Evolutionary conservation across 352 stramenopile species (phyloP), one percentile per base, ranked within the genome.

Genomic region (Phytophthora palmivora): DNA sequence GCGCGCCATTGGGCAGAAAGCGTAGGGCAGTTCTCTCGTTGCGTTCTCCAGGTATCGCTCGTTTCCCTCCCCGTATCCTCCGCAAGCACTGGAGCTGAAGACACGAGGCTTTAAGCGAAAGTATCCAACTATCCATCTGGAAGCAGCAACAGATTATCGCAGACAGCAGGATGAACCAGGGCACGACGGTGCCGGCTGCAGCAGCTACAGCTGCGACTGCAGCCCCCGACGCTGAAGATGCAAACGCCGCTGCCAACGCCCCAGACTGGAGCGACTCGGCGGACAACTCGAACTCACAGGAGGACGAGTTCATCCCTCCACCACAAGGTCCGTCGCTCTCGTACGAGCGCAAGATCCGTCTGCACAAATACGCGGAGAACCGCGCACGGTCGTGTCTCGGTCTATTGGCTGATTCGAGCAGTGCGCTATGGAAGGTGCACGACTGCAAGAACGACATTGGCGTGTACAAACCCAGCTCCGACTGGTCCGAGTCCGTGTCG

Each of bases 401-500:
- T 1, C 59, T 94, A 52, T 65, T 94, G 21, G 77, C 75, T 8
- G 83, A 91, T 48, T 77, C 84, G 45, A 92, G 83, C 67, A 88
- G 79, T 57, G 81, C 89, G 48, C 72, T 94, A 8, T 94, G 85
- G 85, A 91, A 92, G 59, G 62, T 87, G n/a, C 75, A 90, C 36
- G 85, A 94, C 54, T 80, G 73, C 26, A 94, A 94, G 56, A 78
- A 86, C 47, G 87, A 94, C 60, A 83, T 94, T 42, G 79, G 77
- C 15, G 58, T 96, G 30, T 94, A 90, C 70, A 94, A 94, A 59
- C 87, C 87, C 12, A 89, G 79, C 64, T 89, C 85, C 1, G 87
- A 96, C 51, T 96, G 87, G 87, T 93, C 87, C 66, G 87, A 94
- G 57, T 94, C 91, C 24, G 72, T 93, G 2, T 94, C 87, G 3